Base-by-base conservation (phyloP, 495 filamentous ascomycete genomes). In the Astrocystis sublimbata region DNA sequence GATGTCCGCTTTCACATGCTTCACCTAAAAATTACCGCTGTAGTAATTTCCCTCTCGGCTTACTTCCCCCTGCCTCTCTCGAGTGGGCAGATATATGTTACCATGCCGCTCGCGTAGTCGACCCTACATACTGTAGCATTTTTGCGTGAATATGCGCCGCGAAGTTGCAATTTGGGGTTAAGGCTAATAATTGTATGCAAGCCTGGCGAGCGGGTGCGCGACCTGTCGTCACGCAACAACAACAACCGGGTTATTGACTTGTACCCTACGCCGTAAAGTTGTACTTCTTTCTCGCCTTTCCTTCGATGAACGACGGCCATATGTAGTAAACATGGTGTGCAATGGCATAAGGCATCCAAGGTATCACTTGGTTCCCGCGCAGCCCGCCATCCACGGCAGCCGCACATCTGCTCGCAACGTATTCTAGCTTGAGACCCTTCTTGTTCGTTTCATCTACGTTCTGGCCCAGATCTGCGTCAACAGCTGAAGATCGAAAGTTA, bases 261-360 rank as follows among this genome's bases (percentile, higher is more conserved):
- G 28, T 3, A 30, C 30, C 10, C 33, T 6, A 53, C 26, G 36
- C 33, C 6, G 19, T 41, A 13, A 70, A 73, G 54, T 71, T 53
- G 31, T 73, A 73, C 42, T 73, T 73, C 59, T 56, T 68, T 58
- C 71, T 63, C 15, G 71, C 71, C 57, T 66, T 51, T 3, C 50
- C 40, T 54, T 73, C 71, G 5, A 73, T 70, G 4, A 70, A 62
- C 2, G 61, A 62, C 3, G 71, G 71, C 66, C 67, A 73, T 4
- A 71, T 15, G 50, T 68, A 70, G 26, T 73, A 73, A 17, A 73
- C 28, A 33, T 66, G 58, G 36, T 71, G 71, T 2, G 66, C 69
- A n/a, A 73, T 46, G 26, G 56, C 46, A 38, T 73, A 73, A 7
- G 71, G 71, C 17, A 71, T 61, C 66, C 63, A 65, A 3, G 71